Percentiles rank a stretch among this genome's conserved stretches.
Conservation (phyloP, 2,329 filamentous ascomycete genomes). For the Elsinoe fawcettii region DNA sequence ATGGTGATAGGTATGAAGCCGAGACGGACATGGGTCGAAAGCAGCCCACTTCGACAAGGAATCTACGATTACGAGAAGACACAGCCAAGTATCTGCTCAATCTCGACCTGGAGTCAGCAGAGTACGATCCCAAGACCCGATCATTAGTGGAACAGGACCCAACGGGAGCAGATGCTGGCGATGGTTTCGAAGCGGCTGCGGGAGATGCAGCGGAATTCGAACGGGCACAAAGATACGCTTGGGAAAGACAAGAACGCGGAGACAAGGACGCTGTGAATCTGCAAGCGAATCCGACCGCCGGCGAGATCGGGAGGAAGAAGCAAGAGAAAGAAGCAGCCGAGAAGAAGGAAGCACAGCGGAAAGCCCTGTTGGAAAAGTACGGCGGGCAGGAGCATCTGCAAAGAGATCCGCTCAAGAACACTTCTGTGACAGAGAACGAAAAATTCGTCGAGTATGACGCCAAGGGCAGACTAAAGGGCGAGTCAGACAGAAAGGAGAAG, state of each 20-base stretch:
- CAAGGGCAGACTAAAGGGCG: slow-evolving; percentile 80
- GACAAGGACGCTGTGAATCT: slow-evolving; percentile 77
- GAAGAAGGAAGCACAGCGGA: slow-evolving; percentile 60
- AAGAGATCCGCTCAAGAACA: slow-evolving; percentile 51
- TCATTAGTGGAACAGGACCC: slow-evolving; percentile 80
- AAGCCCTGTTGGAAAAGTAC: slow-evolving; percentile 71
- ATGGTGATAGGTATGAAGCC: slow-evolving; percentile 69
- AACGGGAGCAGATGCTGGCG: slow-evolving; percentile 74
- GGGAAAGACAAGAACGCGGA: slow-evolving; percentile 83
- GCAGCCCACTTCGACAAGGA: slow-evolving; percentile 81
- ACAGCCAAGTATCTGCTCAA: slow-evolving; percentile 96
- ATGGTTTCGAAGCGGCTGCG: slow-evolving; percentile 80
- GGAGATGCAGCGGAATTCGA: slow-evolving; percentile 93
- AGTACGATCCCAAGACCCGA: slow-evolving; percentile 94
- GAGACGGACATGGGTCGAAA: slow-evolving; percentile 95
- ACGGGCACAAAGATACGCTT: slow-evolving; percentile 78
- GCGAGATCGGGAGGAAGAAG: slow-evolving; percentile 74
- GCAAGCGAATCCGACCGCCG: slow-evolving; percentile 92
- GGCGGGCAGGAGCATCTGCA: slow-evolving; percentile 58
- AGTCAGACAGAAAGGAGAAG: slow-evolving; percentile 64
- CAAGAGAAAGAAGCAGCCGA: slow-evolving; percentile 65
- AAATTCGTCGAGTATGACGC: slow-evolving; percentile 92
- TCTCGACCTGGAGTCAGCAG: slow-evolving; percentile 88
- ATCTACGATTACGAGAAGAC: slow-evolving; percentile 87
- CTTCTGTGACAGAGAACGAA: slow-evolving; percentile 72